Evolutionary conservation across 495 filamentous ascomycete species (phyloP).

Genomic region (Xylaria longipes): DNA sequence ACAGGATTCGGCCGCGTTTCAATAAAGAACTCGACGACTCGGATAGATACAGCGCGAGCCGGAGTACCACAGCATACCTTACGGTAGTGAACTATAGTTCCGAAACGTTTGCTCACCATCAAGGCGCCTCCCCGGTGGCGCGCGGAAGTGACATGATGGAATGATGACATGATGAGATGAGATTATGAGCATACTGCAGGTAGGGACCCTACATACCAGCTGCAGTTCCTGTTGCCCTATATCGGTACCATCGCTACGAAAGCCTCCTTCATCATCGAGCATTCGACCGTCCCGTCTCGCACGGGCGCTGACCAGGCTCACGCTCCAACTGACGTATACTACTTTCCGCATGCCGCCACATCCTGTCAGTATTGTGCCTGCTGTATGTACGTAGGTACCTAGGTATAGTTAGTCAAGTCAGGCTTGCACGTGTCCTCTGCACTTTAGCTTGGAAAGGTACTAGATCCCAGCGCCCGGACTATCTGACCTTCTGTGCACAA

Average conservation of each 20-base stretch:
- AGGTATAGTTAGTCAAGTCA: no score
- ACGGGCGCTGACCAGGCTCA: slow-evolving; percentile 8
- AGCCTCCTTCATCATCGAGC: slow-evolving; percentile 13
- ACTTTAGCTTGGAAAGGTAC: not conserved
- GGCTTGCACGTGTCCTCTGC: not conserved
- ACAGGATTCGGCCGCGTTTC: not conserved
- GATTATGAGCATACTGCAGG: not conserved
- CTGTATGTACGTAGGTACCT: not conserved
- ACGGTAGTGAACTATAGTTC: not conserved
- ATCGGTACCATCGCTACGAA: not conserved
- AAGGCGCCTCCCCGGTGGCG: not conserved
- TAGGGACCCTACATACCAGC: not conserved
- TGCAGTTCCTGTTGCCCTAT: not conserved
- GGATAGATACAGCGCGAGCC: slow-evolving; percentile 11
- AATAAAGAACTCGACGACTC: not conserved
- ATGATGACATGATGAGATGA: no score
- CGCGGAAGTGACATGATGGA: not conserved
- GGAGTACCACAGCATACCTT: slow-evolving; percentile 1
- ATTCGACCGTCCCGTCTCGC: not conserved
- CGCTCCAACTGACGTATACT: not conserved
- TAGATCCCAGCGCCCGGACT: not conserved
- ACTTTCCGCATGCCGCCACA: not conserved
- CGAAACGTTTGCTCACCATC: not conserved
- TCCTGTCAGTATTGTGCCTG: not conserved
- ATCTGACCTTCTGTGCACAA: not conserved